A percentile compares a stretch with the other conserved stretches of the same genome.
phyloP scores from a whole-genome alignment of 176 grass and related monocot species.

The Triticum dicoccoides region DNA sequence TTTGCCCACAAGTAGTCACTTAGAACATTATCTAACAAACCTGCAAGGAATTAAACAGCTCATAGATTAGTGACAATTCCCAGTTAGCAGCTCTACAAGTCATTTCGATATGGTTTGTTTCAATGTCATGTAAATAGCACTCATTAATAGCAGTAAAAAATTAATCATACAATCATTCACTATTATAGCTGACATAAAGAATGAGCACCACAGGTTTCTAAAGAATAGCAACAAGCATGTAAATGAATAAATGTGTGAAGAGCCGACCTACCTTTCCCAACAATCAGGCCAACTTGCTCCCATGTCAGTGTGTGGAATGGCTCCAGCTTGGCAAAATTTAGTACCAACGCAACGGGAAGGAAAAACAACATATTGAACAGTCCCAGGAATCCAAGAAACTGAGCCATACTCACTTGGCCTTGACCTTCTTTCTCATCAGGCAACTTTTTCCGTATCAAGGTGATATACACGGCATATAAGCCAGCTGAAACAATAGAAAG shows the following conservation, averaged over 20 bases:
- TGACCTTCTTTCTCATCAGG: conserved; percentile 94
- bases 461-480: conserved; percentile 87
- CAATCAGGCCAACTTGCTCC: conserved; percentile 93
- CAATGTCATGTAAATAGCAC: background rate
- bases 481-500: conserved; percentile 84
- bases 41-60: conserved; percentile 36
- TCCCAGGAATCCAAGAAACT: conserved; percentile 92
- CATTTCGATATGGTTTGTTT: background rate
- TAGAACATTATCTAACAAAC: conserved; percentile 93
- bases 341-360: conserved; percentile 71
- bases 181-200: background rate
- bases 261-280: conserved; percentile 79
- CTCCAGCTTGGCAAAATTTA: conserved; percentile 84
- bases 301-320: conserved; percentile 84
- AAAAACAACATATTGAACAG: conserved; percentile 92
- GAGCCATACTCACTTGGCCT: conserved; percentile 91
- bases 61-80: conserved; percentile 10
- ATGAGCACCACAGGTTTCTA: background rate
- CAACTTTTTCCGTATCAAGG: conserved; percentile 86
- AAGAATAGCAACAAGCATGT: background rate
- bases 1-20: conserved; percentile 97
- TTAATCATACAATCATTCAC: background rate
- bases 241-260: background rate
- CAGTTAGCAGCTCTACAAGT: background rate
- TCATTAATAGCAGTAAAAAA: background rate